A percentile compares a stretch with the other conserved stretches of the same genome.
These are phyloP conservation scores for Mycosarcoma mackinlayi DNA, from an alignment of 1,284 basidiomycete species.

Conservation along the genomic window DNA sequence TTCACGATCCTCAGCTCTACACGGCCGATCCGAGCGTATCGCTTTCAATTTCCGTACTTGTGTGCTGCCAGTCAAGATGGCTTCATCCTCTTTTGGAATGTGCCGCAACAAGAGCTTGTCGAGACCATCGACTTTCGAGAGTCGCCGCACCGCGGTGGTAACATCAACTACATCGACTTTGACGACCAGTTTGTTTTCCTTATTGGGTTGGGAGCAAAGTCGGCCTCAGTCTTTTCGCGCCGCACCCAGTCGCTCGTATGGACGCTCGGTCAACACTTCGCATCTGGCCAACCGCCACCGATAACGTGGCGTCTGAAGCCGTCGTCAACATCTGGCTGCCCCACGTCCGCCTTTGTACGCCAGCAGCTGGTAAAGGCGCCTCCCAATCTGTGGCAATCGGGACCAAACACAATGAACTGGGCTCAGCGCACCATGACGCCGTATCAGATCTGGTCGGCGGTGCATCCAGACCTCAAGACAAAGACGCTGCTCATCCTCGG, in stretches of 20 bases:
- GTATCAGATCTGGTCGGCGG: conserved; percentile 52
- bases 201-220: conserved; percentile 43
- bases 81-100: conserved; percentile 42
- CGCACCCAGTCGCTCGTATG: conserved; percentile 34
- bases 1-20: conserved; percentile 34
- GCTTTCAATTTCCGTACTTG: conserved; percentile 57
- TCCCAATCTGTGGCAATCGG: conserved; percentile 41
- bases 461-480: conserved; percentile 56
- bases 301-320: conserved; percentile 20
- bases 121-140: conserved; percentile 37
- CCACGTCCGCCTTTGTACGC: conserved; percentile 12
- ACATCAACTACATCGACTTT: conserved; percentile 62
- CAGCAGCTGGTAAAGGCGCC: conserved; percentile 1
- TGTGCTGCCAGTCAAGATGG: conserved; percentile 47
- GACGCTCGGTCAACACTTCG: conserved; percentile 52
- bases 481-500: conserved; percentile 57
- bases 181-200: conserved; percentile 60
- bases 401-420: conserved; percentile 37
- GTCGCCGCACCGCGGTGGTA: conserved; percentile 39
- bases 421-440: conserved; percentile 43
- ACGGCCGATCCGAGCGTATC: conserved; percentile 48
- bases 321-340: not conserved
- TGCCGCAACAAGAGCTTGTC: conserved; percentile 33
- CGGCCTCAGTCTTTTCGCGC: conserved; percentile 47
- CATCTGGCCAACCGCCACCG: conserved; percentile 21